Evolutionary conservation across 192 early-diverging fungal genomes (phyloP).

Genomic region (Podila epigama): DNA sequence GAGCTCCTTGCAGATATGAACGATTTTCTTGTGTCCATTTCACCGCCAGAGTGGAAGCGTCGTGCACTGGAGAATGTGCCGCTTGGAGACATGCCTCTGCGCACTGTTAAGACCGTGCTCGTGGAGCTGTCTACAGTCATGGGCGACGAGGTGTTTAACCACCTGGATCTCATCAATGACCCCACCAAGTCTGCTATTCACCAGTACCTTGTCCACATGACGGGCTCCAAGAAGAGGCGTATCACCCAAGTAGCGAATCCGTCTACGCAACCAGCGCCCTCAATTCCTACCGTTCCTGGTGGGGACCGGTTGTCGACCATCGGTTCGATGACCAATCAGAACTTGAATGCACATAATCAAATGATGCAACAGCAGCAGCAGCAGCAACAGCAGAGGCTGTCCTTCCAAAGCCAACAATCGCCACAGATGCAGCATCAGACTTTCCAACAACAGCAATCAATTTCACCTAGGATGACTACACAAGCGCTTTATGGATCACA

Average conservation of each 20-base stretch:
- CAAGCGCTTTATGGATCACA: conserved; percentile 23
- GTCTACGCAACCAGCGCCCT: conserved; percentile 18
- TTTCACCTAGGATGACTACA: conserved; percentile 14
- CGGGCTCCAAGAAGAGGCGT: conserved; percentile 54
- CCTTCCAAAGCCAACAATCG: conserved; percentile 24
- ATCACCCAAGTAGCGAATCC: conserved; percentile 18
- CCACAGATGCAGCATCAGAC: conserved; percentile 33
- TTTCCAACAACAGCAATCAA: background rate
- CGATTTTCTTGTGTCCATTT: conserved; percentile 80
- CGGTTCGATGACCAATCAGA: conserved; percentile 31
- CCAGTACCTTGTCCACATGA: conserved; percentile 68
- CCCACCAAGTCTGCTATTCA: conserved; percentile 69
- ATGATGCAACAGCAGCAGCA: conserved; percentile 35
- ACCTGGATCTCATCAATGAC: conserved; percentile 68
- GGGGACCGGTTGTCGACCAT: conserved; percentile 22
- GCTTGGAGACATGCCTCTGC: conserved; percentile 91
- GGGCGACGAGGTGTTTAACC: conserved; percentile 66
- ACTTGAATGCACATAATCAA: conserved; percentile 9
- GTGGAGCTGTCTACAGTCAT: conserved; percentile 77
- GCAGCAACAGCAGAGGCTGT: background rate
- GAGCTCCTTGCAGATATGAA: conserved; percentile 80
- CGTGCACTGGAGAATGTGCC: conserved; percentile 76
- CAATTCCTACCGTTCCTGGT: background rate
- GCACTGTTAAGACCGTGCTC: conserved; percentile 93
- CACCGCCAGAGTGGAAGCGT: conserved; percentile 88